Base-by-base conservation (phyloP, 257 asterid genomes). In the Datura wrightii region DNA sequence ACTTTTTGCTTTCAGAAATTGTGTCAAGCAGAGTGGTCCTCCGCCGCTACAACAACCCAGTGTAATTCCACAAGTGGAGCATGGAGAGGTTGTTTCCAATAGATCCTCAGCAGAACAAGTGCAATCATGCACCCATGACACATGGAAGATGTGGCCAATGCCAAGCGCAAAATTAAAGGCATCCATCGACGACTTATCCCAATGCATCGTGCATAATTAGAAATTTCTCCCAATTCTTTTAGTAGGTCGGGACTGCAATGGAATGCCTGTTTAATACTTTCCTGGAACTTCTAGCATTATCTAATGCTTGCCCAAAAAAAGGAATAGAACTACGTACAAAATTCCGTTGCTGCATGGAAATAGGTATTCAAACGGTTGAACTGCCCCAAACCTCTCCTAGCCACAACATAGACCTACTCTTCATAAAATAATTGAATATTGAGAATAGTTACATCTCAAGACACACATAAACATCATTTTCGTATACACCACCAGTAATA, bases 261-360 rank as follows among this genome's bases (percentile, higher is more conserved):
- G n/a, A 72, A 72, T 72, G 80, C n/a, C 31, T 71, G 80, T n/a
- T 72, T 46, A 46, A 46, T 72, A 72, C 58, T 46, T 72, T n/a
- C 18, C 58, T 46, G 59, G 11, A 46, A 46, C 59, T 71, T 55
- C 79, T 18, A 71, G 18, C n/a, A 37, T 55, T 42, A n/a, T 71
- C 37, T 42, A 71, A 44, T 46, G 80, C 58, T 72, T 19, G 80
- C 78, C 14, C 2, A 69, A 46, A 48, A 72, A 3, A 5, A 11
- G n/a, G 41, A 72, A 18, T 46, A 72, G 18, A 72, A 52, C n/a
- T n/a, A 46, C 16, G 8, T 19, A 74, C 42, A 74, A 74, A 74
- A 11, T 48, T 74, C 79, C 41, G 53, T 74, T 72, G 41, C 13
- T 46, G 41, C 56, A 48, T 10, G n/a, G 41, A 10, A 72, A 72